Evolutionary conservation across 2,329 filamentous ascomycete genomes (phyloP).

Genomic region (Madurella mycetomatis): DNA sequence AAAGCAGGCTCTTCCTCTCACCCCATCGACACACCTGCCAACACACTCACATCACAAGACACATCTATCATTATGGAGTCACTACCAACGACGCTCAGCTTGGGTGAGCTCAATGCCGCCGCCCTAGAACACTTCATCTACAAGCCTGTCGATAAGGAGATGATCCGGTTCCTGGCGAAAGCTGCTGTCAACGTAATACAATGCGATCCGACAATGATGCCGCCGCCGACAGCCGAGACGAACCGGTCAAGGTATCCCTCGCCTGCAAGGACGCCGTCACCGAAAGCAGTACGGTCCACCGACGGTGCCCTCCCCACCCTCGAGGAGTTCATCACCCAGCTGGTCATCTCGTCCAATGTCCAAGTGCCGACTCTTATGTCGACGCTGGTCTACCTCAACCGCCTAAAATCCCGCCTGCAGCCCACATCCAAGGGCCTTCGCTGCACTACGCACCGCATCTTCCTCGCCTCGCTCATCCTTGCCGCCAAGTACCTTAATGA

Average conservation of each 20-base stretch:
- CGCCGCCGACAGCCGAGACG: slow-evolving; percentile 35
- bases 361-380: slow-evolving; percentile 98
- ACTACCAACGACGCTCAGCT: slow-evolving; percentile 39
- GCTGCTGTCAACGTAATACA: slow-evolving; percentile 75
- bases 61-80: slow-evolving; percentile 42
- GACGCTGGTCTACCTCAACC: slow-evolving; percentile 85
- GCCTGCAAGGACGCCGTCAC: slow-evolving; percentile 47
- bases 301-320: slow-evolving; percentile 67
- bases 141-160: slow-evolving; percentile 66
- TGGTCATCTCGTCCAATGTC: slow-evolving; percentile 90
- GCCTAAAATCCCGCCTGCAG: slow-evolving; percentile 78
- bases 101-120: slow-evolving; percentile 61
- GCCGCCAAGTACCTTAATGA: slow-evolving; percentile 98
- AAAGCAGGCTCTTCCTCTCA: slow-evolving; percentile 18
- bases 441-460: slow-evolving; percentile 97
- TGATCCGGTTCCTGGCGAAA: slow-evolving; percentile 72
- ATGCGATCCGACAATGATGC: slow-evolving; percentile 63
- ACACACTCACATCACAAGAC: slow-evolving; percentile 12
- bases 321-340: slow-evolving; percentile 84
- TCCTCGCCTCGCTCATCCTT: slow-evolving; percentile 79
- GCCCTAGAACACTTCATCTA: slow-evolving; percentile 80
- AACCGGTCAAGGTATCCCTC: slow-evolving; percentile 42
- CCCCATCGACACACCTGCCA: neutral
- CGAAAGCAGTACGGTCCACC: slow-evolving; percentile 40
- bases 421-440: slow-evolving; percentile 93